Percentiles rank a stretch among this genome's conserved stretches.
Evolutionary conservation across 768 basidiomycete species (phyloP).

Genomic region (Daedaleopsis nitida): DNA sequence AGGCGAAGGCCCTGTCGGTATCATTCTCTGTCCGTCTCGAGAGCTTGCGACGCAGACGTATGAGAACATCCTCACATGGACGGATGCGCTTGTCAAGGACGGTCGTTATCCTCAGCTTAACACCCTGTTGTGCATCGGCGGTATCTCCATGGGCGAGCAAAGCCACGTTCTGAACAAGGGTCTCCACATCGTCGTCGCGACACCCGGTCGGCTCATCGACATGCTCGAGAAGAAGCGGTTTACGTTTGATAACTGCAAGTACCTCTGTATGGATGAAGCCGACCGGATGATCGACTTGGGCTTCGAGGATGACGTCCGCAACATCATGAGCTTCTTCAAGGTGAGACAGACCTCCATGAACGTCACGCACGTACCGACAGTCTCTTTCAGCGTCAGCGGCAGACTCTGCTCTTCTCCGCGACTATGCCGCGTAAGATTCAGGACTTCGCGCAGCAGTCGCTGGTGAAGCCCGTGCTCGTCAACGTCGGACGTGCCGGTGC

Average conservation of each 20-base stretch:
- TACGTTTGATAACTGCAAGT: slow-evolving; percentile 93
- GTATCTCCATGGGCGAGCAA: slow-evolving; percentile 98
- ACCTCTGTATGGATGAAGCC: slow-evolving; percentile 98
- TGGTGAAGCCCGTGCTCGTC: slow-evolving; percentile 93
- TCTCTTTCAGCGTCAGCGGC: slow-evolving; percentile 79
- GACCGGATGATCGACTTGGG: slow-evolving; percentile 99
- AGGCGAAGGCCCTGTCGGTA: slow-evolving; percentile 96
- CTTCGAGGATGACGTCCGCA: slow-evolving; percentile 97
- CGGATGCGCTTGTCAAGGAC: slow-evolving; percentile 74
- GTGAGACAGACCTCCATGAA: slow-evolving; percentile 41
- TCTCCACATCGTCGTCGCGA: slow-evolving; percentile 94
- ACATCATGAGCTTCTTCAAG: slow-evolving; percentile 99
- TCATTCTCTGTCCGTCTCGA: slow-evolving; percentile 94
- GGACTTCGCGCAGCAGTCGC: slow-evolving; percentile 95
- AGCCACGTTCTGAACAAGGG: slow-evolving; percentile 88
- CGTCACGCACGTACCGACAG: slow-evolving; percentile 1
- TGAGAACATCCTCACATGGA: slow-evolving; percentile 91
- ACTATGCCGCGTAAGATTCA: slow-evolving; percentile 99
- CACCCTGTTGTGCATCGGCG: slow-evolving; percentile 91
- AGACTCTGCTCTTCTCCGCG: slow-evolving; percentile 96
- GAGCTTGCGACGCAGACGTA: slow-evolving; percentile 97
- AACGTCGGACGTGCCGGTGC: slow-evolving; percentile 99
- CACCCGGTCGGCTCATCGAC: slow-evolving; percentile 94
- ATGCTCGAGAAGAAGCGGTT: slow-evolving; percentile 97
- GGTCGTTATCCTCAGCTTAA: slow-evolving; percentile 85